These are phyloP conservation scores for Pythium coloratum DNA, from an alignment of 352 stramenopile genomes.

Conservation along the genomic window DNA sequence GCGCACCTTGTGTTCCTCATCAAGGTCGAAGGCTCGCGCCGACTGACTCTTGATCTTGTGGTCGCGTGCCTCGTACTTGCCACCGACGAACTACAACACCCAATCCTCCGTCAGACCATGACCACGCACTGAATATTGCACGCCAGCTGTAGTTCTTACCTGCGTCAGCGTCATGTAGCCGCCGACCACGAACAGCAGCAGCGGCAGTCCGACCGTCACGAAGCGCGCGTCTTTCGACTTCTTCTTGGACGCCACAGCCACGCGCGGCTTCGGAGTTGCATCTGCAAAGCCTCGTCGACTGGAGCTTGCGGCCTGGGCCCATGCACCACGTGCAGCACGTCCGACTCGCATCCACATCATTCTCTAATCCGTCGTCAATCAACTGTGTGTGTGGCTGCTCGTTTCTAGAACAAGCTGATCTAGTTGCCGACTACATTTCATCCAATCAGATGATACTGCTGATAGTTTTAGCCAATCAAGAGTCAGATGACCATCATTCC, in stretches of 20 bases:
- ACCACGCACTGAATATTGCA: background rate
- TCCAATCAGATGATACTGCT: background rate
- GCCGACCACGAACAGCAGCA: slow-evolving; percentile 83
- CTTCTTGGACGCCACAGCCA: slow-evolving; percentile 33
- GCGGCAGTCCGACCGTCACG: slow-evolving; percentile 62
- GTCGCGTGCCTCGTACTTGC: slow-evolving; percentile 82
- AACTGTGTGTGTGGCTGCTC: background rate
- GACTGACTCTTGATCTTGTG: slow-evolving; percentile 84
- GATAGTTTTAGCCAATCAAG: slow-evolving; percentile 26
- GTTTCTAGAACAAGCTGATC: background rate
- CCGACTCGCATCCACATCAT: slow-evolving; percentile 2
- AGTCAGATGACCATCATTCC: background rate
- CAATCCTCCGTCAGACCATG: slow-evolving; percentile 9
- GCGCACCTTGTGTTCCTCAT: slow-evolving; percentile 83
- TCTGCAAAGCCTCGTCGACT: slow-evolving; percentile 8
- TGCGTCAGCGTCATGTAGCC: slow-evolving; percentile 76
- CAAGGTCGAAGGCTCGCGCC: slow-evolving; percentile 75
- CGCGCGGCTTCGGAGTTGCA: slow-evolving; percentile 11
- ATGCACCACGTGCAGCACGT: background rate
- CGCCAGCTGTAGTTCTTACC: slow-evolving; percentile 26
- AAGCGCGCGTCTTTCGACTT: slow-evolving; percentile 66
- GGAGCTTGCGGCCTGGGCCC: background rate
- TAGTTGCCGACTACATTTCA: background rate
- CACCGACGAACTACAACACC: slow-evolving; percentile 63
- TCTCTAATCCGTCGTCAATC: background rate